These are phyloP conservation scores for Suillus luteus DNA, from an alignment of 768 basidiomycete species.

Conservation along the genomic window DNA sequence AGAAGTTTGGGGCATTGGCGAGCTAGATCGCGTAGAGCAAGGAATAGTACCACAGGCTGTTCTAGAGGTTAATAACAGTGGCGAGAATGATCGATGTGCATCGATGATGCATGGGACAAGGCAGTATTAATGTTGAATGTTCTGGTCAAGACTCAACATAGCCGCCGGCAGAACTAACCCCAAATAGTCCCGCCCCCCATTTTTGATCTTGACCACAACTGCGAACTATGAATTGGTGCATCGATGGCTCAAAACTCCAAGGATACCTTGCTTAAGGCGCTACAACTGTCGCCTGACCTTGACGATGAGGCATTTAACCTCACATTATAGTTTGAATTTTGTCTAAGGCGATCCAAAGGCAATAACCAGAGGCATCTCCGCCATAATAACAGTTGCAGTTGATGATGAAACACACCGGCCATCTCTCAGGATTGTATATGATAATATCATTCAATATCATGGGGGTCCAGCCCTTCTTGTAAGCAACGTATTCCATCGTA, in stretches of 20 bases:
- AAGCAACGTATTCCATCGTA: background rate
- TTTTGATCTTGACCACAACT: background rate
- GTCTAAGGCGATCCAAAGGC: slow-evolving; percentile 18
- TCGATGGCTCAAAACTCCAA: slow-evolving; percentile 8
- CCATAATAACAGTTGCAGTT: slow-evolving; percentile 24
- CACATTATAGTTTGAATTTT: background rate
- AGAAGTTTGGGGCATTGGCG: no score
- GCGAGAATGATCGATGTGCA: no score
- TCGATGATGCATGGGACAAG: no score
- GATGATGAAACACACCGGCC: slow-evolving; percentile 6
- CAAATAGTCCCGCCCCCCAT: no score
- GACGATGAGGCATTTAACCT: slow-evolving; percentile 24
- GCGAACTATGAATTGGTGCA: background rate
- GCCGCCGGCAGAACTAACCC: no score
- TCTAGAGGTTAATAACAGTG: no score
- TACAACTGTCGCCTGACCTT: slow-evolving; percentile 25
- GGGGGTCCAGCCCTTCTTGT: slow-evolving; percentile 22
- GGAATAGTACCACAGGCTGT: no score
- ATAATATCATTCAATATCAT: slow-evolving; percentile 19
- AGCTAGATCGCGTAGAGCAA: no score
- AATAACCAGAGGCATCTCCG: slow-evolving; percentile 18
- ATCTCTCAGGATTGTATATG: slow-evolving; percentile 23
- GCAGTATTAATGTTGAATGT: no score
- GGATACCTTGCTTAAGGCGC: slow-evolving; percentile 19
- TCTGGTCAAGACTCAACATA: no score